Base-by-base conservation (phyloP, 495 filamentous ascomycete species). In the Pyrenula aspistea region DNA sequence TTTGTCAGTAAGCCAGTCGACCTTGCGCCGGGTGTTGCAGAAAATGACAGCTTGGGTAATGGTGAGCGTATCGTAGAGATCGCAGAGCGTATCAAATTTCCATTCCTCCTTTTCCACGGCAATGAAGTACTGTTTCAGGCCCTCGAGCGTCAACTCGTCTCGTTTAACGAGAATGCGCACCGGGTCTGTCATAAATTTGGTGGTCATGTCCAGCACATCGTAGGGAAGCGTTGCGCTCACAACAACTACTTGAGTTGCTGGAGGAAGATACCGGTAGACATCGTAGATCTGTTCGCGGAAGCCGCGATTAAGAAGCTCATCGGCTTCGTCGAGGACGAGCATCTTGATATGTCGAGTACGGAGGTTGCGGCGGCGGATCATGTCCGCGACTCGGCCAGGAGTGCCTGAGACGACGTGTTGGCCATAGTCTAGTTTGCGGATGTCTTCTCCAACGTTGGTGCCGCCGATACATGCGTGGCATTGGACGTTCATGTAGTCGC, bases 261-360 rank as follows among this genome's bases (percentile, higher is more conserved):
- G 93, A 31, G 93, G 93, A 52, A 98, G 88, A 50, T 95, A 86
- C 72, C 94, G 94, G 83, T 95, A 98, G 75, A 98, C 93, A 70
- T 98, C 94, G 79, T 98, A 98, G 77, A 98, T 98, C 80, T 98
- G 93, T 79, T 98, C 94, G 61, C 89, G 89, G 83, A 98, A 98
- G 71, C 93, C 93, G 71, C 91, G 91, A 64, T 90, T 95, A 76
- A 98, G 83, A 80, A 98, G 91, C 79, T 98, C 93, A 72, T 98
- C 93, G 63, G 93, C 93, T 77, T 98, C 93, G 70, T 98, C 93
- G 61, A 98, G 90, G 63, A 98, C 89, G 71, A 98, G 91, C 80
- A 96, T 91, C 87, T 98, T 98, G 85, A 98, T 96, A 70, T 86
- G 78, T 71, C 90, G 86, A 62, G 93, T 97, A 74, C 87, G 87